Base-by-base conservation (phyloP, 495 filamentous ascomycete genomes). In the Podospora appendiculata region DNA sequence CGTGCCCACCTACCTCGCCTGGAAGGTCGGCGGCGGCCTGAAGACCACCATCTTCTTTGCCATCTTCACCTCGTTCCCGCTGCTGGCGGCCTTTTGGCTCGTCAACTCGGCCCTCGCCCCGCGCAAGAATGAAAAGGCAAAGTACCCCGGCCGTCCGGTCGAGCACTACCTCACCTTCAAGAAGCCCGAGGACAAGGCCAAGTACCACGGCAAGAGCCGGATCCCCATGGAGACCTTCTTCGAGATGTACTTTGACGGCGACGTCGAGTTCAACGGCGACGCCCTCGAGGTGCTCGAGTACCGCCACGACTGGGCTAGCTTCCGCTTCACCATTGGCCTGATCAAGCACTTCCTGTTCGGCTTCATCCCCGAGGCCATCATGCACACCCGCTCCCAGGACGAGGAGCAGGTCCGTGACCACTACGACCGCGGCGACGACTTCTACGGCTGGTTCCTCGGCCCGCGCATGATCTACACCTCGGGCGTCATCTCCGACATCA, bases 391-490 rank as follows among this genome's bases (percentile, higher is more conserved):
- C 18, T 83, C 82, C 34, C 87, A 91, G 64, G 88, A 91, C 63
- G 87, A 91, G 72, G 87, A 91, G 68, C 88, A 94, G 73, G 85
- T 92, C 41, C 87, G 88, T 54, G 84, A 85, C 56, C 86, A 90
- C 70, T 92, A 94, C 68, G 88, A 92, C 74, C 81, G 86, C 59
- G 88, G 88, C 58, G 86, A 93, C 68, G 88, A 94, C 70, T 88
- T 88, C 70, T 94, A 94, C 73, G 81, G 76, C 66, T 94, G 87
- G 86, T 92, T 92, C 74, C 79, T 94, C 43, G 89, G 88, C 54
- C 88, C 87, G 39, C 87, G 88, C 59, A 94, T 94, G 88, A 85
- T 92, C 68, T 94, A 92, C 70, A 92, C 89, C 41, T 87, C 84
- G 11, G 88, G 88, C 44, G 75, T 94, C 53, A 88, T 94, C 67